Conservation (phyloP, 192 early-diverging fungal species). For the Coemansia sp. region DNA sequence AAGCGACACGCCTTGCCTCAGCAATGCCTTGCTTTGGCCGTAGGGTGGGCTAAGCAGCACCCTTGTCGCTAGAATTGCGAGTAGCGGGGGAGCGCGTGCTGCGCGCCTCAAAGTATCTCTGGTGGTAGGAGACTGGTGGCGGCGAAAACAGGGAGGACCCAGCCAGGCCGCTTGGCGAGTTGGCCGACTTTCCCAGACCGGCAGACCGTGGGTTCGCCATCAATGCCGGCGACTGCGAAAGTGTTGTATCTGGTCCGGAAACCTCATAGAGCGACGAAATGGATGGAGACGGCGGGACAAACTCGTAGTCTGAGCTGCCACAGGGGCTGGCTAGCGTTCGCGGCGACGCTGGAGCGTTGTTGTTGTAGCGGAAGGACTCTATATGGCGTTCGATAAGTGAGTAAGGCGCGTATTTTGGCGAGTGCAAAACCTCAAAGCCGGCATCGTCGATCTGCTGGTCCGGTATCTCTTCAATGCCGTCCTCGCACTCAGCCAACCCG, state of each 20-base stretch:
- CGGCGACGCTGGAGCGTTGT: conserved; percentile 26
- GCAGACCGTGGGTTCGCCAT: conserved; percentile 26
- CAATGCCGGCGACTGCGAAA: conserved; percentile 14
- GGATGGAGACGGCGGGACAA: conserved; percentile 54
- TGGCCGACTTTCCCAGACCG: conserved; percentile 19
- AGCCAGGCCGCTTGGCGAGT: conserved; percentile 27
- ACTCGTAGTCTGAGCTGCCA: conserved; percentile 47
- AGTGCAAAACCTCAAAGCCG: neutral
- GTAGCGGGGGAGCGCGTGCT: neutral
- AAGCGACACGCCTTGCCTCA: neutral
- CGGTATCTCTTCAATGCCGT: conserved; percentile 16
- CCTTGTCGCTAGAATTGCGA: neutral
- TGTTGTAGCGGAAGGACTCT: conserved; percentile 24
- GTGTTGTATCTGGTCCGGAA: conserved; percentile 5
- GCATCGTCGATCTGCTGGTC: neutral
- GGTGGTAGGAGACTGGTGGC: conserved; percentile 26
- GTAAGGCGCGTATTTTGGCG: conserved; percentile 11
- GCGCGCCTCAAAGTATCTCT: conserved; percentile 31
- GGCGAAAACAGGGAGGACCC: conserved; percentile 41
- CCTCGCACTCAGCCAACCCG: conserved; percentile 4
- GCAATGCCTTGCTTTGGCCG: neutral
- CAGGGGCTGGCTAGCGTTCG: conserved; percentile 47
- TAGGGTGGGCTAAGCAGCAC: neutral
- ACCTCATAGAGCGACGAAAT: conserved; percentile 44
- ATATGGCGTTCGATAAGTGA: conserved; percentile 31